A percentile compares a stretch with the other conserved stretches of the same genome.
These are phyloP conservation scores for Kwoniella dendrophila DNA, from an alignment of 768 basidiomycete genomes.

Conservation along the genomic window DNA sequence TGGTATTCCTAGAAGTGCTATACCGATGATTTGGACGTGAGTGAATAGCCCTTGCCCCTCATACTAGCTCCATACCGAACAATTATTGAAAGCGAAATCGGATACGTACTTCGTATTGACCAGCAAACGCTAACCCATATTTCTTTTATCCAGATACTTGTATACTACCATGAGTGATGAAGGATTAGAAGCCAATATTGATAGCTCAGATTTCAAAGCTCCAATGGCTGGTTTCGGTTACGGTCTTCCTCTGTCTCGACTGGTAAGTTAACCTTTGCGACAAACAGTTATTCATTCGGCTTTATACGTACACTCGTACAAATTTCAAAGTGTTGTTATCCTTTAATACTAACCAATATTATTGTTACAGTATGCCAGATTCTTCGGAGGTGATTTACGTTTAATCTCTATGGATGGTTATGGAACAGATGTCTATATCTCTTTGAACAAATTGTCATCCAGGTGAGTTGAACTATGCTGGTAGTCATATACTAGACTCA, in stretches of 20 bases:
- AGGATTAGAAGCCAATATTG: conserved; percentile 65
- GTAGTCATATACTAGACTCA: not conserved
- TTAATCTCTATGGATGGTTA: conserved; percentile 95
- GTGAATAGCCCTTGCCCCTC: conserved; percentile 63
- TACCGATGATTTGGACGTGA: conserved; percentile 97
- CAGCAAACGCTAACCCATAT: too few species aligned
- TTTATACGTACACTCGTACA: not conserved
- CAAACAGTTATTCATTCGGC: not conserved
- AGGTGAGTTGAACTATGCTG: conserved; percentile 27
- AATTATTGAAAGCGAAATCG: too few species aligned
- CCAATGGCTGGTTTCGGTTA: conserved; percentile 94
- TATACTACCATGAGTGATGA: conserved; percentile 62
- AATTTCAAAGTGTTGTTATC: not conserved
- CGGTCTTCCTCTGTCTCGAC: conserved; percentile 83
- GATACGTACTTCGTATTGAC: too few species aligned
- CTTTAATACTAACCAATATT: conserved; percentile 1
- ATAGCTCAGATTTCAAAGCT: conserved; percentile 77
- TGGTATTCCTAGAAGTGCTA: conserved; percentile 73
- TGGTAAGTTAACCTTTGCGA: conserved; percentile 62
- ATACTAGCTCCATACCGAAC: too few species aligned
- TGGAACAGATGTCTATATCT: conserved; percentile 54
- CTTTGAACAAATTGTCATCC: conserved; percentile 50
- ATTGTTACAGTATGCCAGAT: conserved; percentile 75
- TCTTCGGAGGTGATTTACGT: conserved; percentile 81
- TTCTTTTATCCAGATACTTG: conserved; percentile 44